Evolutionary conservation across 805 yeast genomes (phyloP), one percentile per base, ranked within the genome.

Genomic region (Komagataella pastoris): DNA sequence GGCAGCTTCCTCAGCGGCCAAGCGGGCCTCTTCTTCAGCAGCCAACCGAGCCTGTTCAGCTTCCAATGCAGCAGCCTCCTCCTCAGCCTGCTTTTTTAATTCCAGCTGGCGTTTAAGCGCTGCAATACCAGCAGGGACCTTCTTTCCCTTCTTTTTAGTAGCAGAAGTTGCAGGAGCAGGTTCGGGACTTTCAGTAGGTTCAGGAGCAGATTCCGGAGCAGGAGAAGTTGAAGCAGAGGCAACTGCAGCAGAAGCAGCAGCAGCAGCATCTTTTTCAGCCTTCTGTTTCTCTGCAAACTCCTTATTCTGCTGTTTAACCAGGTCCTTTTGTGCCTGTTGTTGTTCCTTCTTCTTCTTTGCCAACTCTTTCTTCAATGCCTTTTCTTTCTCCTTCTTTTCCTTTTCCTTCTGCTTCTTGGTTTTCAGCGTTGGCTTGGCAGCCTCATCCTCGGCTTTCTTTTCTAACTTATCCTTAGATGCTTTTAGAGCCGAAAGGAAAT

Each of bases 401-500:
- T 83, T 90, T 72, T 91, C 95, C 70, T 85, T 86, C 63, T 86
- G 98, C 70, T 91, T 89, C 78, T 91, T 93, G 53, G 91, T 80
- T 68, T 90, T 88, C 63, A 89, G 66, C 50, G 66, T 65, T 54
- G 72, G 70, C 60, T 66, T 70, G 55, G 23, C 21, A 10, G 21
- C 46, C 36, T 18, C 50, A 36, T 17, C 24, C 23, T 30, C 46
- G 14, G 18, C 50, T 24, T 48, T 24, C 47, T 24, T 40, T 24
- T 48, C 24, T 23, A 19, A 21, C 14, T 86, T 87, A 66, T 79
- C 78, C 70, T 87, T 87, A 53, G 91, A 82, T 57, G 76, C 79
- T 68, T 86, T 80, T 68, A 90, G 77, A 47, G 96, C 85, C 50
- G 89, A 77, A 79, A 91, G 80, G 70, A 90, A 85, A 59, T 86